These are phyloP conservation scores for Grosmannia huntii DNA, from an alignment of 2,329 filamentous ascomycete genomes.

Conservation along the genomic window DNA sequence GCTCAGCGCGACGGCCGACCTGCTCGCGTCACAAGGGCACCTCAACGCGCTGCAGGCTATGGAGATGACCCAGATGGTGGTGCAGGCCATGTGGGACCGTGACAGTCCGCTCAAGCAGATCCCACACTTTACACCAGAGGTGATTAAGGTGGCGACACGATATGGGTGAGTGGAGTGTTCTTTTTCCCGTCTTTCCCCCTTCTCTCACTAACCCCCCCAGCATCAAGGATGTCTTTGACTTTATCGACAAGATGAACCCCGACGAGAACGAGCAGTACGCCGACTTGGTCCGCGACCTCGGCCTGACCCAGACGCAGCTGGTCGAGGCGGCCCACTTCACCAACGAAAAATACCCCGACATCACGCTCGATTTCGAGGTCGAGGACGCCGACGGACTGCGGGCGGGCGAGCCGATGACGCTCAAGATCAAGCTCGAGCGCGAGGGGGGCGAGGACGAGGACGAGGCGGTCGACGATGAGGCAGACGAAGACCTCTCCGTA, in stretches of 20 bases:
- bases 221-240: constrained; percentile 90
- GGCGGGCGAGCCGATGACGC: constrained; percentile 67
- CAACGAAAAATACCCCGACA: constrained; percentile 89
- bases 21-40: constrained; percentile 88
- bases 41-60: constrained; percentile 97
- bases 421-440: constrained; percentile 74
- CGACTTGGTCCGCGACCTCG: constrained; percentile 63
- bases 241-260: constrained; percentile 98
- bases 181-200: constrained; percentile 11
- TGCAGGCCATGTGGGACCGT: constrained; percentile 98
- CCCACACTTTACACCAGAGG: constrained; percentile 77
- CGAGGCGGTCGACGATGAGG: constrained; percentile 57
- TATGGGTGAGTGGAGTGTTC: constrained; percentile 45
- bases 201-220: constrained; percentile 29
- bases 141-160: constrained; percentile 69
- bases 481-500: constrained; percentile 68
- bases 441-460: constrained; percentile 34
- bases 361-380: constrained; percentile 81
- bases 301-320: constrained; percentile 69
- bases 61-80: constrained; percentile 99
- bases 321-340: constrained; percentile 87
- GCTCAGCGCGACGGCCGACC: constrained; percentile 84
- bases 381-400: constrained; percentile 69
- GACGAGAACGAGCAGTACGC: constrained; percentile 78
- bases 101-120: constrained; percentile 97